phyloP scores from a whole-genome alignment of 345 rosid species.

The Kernera saxatilis region DNA sequence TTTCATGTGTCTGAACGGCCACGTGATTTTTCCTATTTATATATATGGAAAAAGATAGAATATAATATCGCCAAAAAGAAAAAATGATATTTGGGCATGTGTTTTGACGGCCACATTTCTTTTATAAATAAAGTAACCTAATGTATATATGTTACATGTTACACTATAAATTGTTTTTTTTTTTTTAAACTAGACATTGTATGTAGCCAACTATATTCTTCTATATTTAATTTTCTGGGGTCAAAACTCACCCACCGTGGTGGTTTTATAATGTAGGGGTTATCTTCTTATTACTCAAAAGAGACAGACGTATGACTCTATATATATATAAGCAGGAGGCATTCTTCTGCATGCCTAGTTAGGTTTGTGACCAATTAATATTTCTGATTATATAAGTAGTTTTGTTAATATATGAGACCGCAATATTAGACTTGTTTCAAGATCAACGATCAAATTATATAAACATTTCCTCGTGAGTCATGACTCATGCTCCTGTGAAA shows the following conservation, averaged over 20 bases:
- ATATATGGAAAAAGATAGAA: neutral
- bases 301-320: neutral
- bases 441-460: neutral
- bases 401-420: neutral
- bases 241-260: neutral
- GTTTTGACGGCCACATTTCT: neutral
- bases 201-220: neutral
- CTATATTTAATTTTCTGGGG: neutral
- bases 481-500: neutral
- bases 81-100: neutral
- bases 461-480: neutral
- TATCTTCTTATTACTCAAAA: neutral
- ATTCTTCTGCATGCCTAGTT: constrained; percentile 9
- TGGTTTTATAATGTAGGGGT: neutral
- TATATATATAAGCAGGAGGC: neutral
- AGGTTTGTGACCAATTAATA: neutral
- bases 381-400: neutral
- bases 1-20: constrained; percentile 6
- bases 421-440: neutral
- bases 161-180: too few species aligned
- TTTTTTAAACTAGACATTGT: neutral
- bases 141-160: too few species aligned
- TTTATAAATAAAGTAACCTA: neutral
- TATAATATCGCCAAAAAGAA: too few species aligned
- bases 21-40: neutral